Evolutionary conservation across 352 stramenopile species (phyloP).

Genomic region (Stephanocyclus meneghinianus): DNA sequence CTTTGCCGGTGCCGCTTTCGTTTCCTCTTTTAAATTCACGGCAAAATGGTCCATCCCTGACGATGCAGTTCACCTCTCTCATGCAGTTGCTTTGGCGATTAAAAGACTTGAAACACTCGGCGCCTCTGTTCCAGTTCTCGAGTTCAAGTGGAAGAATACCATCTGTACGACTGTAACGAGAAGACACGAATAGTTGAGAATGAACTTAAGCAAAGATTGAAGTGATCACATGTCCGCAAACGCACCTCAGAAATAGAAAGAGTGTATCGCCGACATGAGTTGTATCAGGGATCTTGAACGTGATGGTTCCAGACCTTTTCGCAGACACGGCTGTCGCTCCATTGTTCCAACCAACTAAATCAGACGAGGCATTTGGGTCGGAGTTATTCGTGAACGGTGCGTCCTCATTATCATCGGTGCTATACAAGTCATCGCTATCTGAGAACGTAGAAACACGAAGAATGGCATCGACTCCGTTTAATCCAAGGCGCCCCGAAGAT

Average conservation of each 20-base stretch:
- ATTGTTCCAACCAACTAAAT: conserved; percentile 36
- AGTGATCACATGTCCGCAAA: not conserved
- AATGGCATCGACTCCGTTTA: not conserved
- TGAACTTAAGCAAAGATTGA: not conserved
- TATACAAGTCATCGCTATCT: not conserved
- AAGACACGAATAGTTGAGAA: not conserved
- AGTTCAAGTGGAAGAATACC: conserved; percentile 37
- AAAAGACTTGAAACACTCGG: conserved; percentile 52
- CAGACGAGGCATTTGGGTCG: not conserved
- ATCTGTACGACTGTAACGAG: conserved; percentile 33
- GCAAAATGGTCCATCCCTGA: conserved; percentile 40
- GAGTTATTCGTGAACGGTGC: not conserved
- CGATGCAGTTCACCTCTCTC: conserved; percentile 33
- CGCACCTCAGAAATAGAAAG: conserved; percentile 52
- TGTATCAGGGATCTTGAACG: conserved; percentile 31
- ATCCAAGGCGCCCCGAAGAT: not conserved
- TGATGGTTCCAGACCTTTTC: conserved; percentile 28
- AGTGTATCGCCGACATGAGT: conserved; percentile 49
- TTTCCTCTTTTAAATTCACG: conserved; percentile 22
- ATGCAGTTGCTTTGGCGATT: conserved; percentile 42
- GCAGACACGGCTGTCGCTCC: conserved; percentile 33
- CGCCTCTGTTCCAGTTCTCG: conserved; percentile 35
- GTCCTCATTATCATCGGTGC: not conserved
- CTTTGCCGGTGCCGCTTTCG: conserved; percentile 26
- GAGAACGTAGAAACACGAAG: not conserved